Conservation (phyloP, 2,329 filamentous ascomycete genomes). For the Pezicula neosporulosa region DNA sequence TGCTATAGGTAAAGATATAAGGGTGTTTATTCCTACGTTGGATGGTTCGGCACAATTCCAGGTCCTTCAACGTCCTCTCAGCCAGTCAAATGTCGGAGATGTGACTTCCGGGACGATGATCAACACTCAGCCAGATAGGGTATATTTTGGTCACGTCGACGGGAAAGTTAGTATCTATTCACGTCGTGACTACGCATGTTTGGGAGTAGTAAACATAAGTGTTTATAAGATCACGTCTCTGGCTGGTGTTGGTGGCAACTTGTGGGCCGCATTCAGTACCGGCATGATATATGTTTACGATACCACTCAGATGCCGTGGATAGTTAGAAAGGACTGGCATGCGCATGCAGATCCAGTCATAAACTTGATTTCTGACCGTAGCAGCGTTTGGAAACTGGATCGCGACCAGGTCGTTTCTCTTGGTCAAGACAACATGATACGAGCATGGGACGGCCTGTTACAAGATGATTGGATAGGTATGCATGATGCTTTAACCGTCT, state of each 20-base stretch:
- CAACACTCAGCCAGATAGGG: slow-evolving; percentile 69
- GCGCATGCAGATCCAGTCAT: slow-evolving; percentile 83
- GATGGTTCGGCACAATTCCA: slow-evolving; percentile 70
- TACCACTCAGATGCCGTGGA: slow-evolving; percentile 77
- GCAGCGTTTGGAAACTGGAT: slow-evolving; percentile 82
- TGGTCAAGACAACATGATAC: slow-evolving; percentile 80
- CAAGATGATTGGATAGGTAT: slow-evolving; percentile 87
- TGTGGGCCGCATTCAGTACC: slow-evolving; percentile 95
- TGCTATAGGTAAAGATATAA: slow-evolving; percentile 80
- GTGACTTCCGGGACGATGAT: slow-evolving; percentile 80
- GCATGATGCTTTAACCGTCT: slow-evolving; percentile 13
- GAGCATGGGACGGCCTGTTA: slow-evolving; percentile 87
- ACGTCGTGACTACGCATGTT: slow-evolving; percentile 65
- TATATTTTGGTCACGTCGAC: slow-evolving; percentile 89
- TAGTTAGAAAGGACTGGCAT: slow-evolving; percentile 89
- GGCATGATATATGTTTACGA: slow-evolving; percentile 95
- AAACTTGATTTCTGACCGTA: slow-evolving; percentile 72
- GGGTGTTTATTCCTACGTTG: slow-evolving; percentile 73
- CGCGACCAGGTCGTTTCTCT: slow-evolving; percentile 82
- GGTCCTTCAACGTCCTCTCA: slow-evolving; percentile 67
- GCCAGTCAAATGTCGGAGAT: slow-evolving; percentile 73
- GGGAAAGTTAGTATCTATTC: slow-evolving; percentile 96
- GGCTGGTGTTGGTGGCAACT: slow-evolving; percentile 71
- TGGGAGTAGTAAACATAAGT: slow-evolving; percentile 82
- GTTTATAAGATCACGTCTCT: slow-evolving; percentile 93